phyloP scores from a whole-genome alignment of 1,139 yeast genomes.

The Geotrichum australiense region DNA sequence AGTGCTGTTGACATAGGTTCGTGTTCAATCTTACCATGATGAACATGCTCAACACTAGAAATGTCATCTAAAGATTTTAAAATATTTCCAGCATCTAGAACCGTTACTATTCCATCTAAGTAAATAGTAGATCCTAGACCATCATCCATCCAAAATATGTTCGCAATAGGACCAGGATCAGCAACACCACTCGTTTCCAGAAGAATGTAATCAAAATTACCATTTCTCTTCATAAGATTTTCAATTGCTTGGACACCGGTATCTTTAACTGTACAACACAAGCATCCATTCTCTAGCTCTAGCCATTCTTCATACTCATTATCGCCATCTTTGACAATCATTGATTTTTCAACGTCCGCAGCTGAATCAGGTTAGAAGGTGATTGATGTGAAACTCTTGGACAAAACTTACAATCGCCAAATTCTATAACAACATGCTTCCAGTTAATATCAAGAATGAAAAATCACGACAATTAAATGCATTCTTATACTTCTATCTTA shows the following conservation, averaged over 20 bases:
- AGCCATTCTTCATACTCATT: slow-evolving; percentile 80
- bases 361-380: slow-evolving; percentile 64
- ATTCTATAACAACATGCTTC: slow-evolving; percentile 24
- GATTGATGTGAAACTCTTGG: not conserved
- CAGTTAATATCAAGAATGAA: too few species aligned
- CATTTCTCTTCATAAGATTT: slow-evolving; percentile 65
- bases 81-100: slow-evolving; percentile 72
- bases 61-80: slow-evolving; percentile 60
- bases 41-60: slow-evolving; percentile 58
- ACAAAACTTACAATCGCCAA: slow-evolving; percentile 30
- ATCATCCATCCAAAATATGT: slow-evolving; percentile 96
- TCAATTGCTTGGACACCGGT: slow-evolving; percentile 94
- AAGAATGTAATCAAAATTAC: slow-evolving; percentile 76
- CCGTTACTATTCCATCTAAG: slow-evolving; percentile 92
- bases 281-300: slow-evolving; percentile 91
- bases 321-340: slow-evolving; percentile 62
- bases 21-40: slow-evolving; percentile 37
- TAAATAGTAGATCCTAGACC: slow-evolving; percentile 77
- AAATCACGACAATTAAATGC: too few species aligned
- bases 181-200: slow-evolving; percentile 98
- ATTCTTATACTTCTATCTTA: too few species aligned
- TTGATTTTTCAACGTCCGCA: slow-evolving; percentile 78
- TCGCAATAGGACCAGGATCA: slow-evolving; percentile 92
- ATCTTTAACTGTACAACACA: slow-evolving; percentile 93
- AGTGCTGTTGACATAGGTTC: slow-evolving; percentile 76